Base-by-base conservation (phyloP, 495 filamentous ascomycete genomes). In the Penicillium fimorum region DNA sequence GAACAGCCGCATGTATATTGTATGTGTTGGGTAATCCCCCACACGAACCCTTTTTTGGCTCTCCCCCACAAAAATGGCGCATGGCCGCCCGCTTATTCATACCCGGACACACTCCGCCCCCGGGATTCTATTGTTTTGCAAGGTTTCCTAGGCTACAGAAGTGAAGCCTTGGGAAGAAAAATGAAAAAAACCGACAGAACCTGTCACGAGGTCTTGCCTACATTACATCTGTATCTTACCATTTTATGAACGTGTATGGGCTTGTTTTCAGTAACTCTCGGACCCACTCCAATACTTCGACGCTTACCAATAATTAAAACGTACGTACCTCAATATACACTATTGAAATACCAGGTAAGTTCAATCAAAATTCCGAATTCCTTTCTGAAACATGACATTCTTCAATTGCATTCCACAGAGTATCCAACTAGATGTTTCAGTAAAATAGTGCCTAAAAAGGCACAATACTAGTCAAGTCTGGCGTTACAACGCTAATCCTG, bases 51-150 rank as follows among this genome's bases (percentile, higher is more conserved):
- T 53, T 57, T 49, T 50, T 38, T 37, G 33, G 17, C n/a, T 47
- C 40, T 65, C 63, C 66, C 66, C 63, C 66, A 68, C 66, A 66
- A 68, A 68, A 66, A 66, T 68, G 60, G 63, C 66, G 65, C 65
- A 66, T 63, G 60, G 59, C 42, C 56, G 40, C 55, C 60, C 53
- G 61, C 45, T 33, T 15, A 29, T 17, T 50, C 33, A 22, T 22
- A 41, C 35, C 35, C 35, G 15, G 35, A 7, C 22, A 4, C 35
- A 22, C 47, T 50, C 47, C 18, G 47, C 47, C 33, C 43, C 47
- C 11, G 20, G 20, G 12, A 15, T 22, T 50, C 6, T 22, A 46
- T 9, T 22, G 22, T 22, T 22, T 22, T 22, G 1, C 22, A 22
- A 22, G 22, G 22, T 22, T 22, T 22, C 22, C 22, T 22, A 22